Conservation (phyloP, 1,284 basidiomycete genomes). For the Sporisorium scitamineum region DNA sequence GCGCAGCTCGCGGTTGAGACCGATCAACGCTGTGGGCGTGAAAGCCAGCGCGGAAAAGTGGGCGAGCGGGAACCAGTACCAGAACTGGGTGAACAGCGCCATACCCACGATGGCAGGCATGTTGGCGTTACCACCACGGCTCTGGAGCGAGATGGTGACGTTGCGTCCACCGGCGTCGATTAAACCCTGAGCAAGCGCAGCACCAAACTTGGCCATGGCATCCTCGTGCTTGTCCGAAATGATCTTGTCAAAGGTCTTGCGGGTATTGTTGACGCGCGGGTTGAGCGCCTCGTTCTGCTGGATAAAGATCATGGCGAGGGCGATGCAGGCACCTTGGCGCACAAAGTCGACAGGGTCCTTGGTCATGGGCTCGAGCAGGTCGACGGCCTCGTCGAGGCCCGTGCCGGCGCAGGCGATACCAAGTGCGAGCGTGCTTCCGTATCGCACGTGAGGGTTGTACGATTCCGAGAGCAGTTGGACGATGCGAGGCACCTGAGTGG, state of each 20-base stretch:
- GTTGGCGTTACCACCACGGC: constrained; percentile 64
- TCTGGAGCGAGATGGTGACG: constrained; percentile 67
- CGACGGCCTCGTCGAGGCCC: constrained; percentile 67
- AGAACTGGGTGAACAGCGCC: constrained; percentile 69
- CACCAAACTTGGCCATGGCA: constrained; percentile 69
- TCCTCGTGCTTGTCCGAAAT: constrained; percentile 69
- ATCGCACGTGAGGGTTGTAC: constrained; percentile 69
- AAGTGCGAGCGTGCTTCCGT: constrained; percentile 68
- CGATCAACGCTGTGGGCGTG: constrained; percentile 67
- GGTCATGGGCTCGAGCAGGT: constrained; percentile 68
- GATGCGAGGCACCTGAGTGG: constrained; percentile 68
- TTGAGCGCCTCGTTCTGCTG: constrained; percentile 68
- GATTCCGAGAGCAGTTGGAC: constrained; percentile 69
- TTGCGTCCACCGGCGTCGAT: constrained; percentile 69
- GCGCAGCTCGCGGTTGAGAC: constrained; percentile 61
- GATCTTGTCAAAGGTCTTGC: constrained; percentile 66
- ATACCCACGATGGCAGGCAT: constrained; percentile 69
- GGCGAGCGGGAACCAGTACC: constrained; percentile 70
- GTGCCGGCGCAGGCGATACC: constrained; percentile 69
- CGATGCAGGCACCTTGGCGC: constrained; percentile 67
- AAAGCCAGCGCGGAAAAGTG: constrained; percentile 68
- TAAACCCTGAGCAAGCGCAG: constrained; percentile 66
- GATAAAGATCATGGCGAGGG: constrained; percentile 67
- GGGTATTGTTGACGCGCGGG: constrained; percentile 62
- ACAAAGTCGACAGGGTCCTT: constrained; percentile 69